These are phyloP conservation scores for Murraya paniculata DNA, from an alignment of 345 rosid genomes.

Conservation along the genomic window DNA sequence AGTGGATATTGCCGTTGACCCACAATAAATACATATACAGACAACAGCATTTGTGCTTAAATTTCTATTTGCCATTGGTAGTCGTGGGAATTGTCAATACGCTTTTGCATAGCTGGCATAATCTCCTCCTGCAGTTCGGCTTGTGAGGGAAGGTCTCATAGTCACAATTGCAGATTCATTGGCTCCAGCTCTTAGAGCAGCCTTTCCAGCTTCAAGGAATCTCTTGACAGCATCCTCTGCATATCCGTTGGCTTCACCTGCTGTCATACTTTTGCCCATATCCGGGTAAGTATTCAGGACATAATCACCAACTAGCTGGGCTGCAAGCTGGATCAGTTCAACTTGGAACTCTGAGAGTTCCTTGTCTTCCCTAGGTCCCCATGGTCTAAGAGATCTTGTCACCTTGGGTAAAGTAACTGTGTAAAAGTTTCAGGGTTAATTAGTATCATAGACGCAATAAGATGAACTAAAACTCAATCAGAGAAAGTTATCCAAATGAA, in stretches of 20 bases:
- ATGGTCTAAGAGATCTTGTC: constrained; percentile 49
- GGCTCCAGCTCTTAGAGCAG: constrained; percentile 92
- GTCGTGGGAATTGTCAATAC: constrained; percentile 8
- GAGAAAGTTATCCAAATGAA: not conserved
- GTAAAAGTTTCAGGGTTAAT: constrained; percentile 19
- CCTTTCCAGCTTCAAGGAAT: constrained; percentile 89
- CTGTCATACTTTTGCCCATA: constrained; percentile 86
- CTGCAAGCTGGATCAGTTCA: constrained; percentile 93
- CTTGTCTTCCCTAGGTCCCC: constrained; percentile 74
- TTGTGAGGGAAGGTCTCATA: constrained; percentile 90
- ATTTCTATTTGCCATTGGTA: constrained; percentile 4
- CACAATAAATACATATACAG: constrained; percentile 5
- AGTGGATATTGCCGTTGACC: not conserved
- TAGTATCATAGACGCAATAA: not conserved
- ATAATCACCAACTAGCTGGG: constrained; percentile 91
- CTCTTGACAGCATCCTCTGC: constrained; percentile 88
- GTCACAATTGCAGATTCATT: constrained; percentile 82
- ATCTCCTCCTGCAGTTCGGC: constrained; percentile 29
- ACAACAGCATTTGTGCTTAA: not conserved
- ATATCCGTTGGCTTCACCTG: constrained; percentile 74
- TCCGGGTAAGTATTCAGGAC: constrained; percentile 77
- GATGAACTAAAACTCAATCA: not conserved
- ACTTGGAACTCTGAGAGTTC: constrained; percentile 88
- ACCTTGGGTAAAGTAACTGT: constrained; percentile 83
- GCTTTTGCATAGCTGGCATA: constrained; percentile 14